phyloP scores from a whole-genome alignment of 2,329 filamentous ascomycete genomes.

The Peltaster fructicola region DNA sequence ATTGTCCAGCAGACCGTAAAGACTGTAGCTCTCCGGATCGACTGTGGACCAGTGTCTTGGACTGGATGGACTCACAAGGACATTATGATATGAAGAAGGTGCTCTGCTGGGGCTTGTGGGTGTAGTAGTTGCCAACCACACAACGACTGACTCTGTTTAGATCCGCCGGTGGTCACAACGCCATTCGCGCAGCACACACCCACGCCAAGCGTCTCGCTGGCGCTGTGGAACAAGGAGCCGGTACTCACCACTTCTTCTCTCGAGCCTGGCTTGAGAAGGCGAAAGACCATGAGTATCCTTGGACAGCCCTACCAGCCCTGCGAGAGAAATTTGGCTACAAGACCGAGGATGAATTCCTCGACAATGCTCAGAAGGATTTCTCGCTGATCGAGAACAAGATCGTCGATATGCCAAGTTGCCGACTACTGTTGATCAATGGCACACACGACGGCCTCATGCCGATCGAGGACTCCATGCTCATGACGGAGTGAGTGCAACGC shows the following conservation, averaged over 20 bases:
- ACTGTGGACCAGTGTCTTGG: slow-evolving; percentile 43
- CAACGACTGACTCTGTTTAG: too few species aligned
- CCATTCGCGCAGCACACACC: slow-evolving; percentile 47
- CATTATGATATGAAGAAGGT: slow-evolving; percentile 40
- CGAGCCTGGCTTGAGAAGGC: slow-evolving; percentile 42
- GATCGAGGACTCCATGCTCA: slow-evolving; percentile 47
- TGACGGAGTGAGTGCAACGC: too few species aligned
- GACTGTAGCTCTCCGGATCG: slow-evolving; percentile 44
- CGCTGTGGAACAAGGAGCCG: slow-evolving; percentile 44
- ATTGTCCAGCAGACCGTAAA: slow-evolving; percentile 44
- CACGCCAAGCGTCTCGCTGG: slow-evolving; percentile 38
- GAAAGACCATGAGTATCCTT: slow-evolving; percentile 43
- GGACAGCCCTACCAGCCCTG: slow-evolving; percentile 25
- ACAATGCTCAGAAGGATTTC: slow-evolving; percentile 41
- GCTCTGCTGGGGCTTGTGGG: slow-evolving; percentile 46
- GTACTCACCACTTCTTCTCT: slow-evolving; percentile 43
- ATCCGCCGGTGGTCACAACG: slow-evolving; percentile 52
- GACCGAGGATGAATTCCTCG: slow-evolving; percentile 37
- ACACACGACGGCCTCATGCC: slow-evolving; percentile 48
- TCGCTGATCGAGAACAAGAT: slow-evolving; percentile 44
- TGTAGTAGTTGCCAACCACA: too few species aligned
- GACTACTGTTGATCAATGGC: slow-evolving; percentile 43
- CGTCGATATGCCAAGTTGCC: slow-evolving; percentile 35
- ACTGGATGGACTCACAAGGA: slow-evolving; percentile 36
- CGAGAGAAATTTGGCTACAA: slow-evolving; percentile 45